Percentiles rank a stretch among this genome's conserved stretches.
phyloP scores from a whole-genome alignment of 1,284 basidiomycete species.

The Ceratobasidium sp. region DNA sequence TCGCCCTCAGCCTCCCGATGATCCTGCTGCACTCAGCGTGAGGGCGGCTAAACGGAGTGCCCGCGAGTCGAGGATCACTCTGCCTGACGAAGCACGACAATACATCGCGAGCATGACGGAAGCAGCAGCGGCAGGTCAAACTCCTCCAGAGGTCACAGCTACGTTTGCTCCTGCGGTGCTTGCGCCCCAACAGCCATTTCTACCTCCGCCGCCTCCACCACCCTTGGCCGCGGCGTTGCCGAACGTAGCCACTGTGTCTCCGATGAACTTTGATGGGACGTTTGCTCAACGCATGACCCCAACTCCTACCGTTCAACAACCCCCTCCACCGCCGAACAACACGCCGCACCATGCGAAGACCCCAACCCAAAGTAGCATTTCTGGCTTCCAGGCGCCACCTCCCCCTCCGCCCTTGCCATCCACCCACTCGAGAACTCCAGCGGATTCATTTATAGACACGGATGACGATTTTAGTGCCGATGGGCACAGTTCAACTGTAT shows the following conservation, averaged over 20 bases:
- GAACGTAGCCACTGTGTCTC: constrained; percentile 14
- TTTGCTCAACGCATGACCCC: constrained; percentile 26
- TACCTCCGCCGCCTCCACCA: not conserved
- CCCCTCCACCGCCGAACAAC: not conserved
- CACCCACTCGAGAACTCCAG: constrained; percentile 1
- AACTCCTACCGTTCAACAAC: not conserved
- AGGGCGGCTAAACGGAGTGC: constrained; percentile 48
- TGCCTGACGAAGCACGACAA: constrained; percentile 76
- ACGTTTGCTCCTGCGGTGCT: not conserved
- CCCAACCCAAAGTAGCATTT: constrained; percentile 18
- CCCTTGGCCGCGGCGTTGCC: not conserved
- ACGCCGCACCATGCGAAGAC: constrained; percentile 5
- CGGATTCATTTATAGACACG: constrained; percentile 8
- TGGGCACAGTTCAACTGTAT: constrained; percentile 33
- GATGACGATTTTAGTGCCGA: constrained; percentile 36
- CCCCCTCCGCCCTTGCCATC: constrained; percentile 30
- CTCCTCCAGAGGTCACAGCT: constrained; percentile 51
- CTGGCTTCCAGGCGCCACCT: constrained; percentile 26
- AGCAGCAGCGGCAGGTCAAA: constrained; percentile 61
- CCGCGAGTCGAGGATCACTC: constrained; percentile 70
- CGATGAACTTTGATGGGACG: constrained; percentile 30
- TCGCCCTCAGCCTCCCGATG: constrained; percentile 44
- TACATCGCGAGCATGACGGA: constrained; percentile 75
- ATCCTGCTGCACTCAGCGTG: not conserved
- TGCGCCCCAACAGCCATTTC: not conserved